Percentiles rank a stretch among this genome's conserved stretches.
Evolutionary conservation across 441 rosid species (phyloP).

Genomic region (Bruguiera hainesii): DNA sequence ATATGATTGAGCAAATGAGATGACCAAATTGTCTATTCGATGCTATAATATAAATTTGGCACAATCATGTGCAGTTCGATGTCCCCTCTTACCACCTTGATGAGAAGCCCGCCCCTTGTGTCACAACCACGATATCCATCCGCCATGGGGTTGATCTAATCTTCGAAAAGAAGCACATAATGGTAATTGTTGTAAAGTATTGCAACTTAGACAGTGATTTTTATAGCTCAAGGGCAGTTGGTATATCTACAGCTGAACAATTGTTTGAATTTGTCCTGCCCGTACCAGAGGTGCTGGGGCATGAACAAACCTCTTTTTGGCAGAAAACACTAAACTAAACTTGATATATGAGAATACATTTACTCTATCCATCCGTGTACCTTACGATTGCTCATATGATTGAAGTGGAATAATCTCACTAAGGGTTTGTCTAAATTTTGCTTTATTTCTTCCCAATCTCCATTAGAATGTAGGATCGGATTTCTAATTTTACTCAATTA

Average conservation of each 20-base stretch:
- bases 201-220: conserved; percentile 27
- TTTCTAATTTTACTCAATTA: too few relatives aligned
- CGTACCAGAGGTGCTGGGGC: conserved; percentile 19
- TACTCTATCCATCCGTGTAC: neutral
- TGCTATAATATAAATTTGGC: conserved; percentile 7
- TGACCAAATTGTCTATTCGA: neutral
- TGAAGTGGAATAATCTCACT: neutral
- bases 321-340: conserved; percentile 16
- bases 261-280: conserved; percentile 39
- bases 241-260: conserved; percentile 57
- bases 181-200: conserved; percentile 52
- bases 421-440: neutral
- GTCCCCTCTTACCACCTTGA: conserved; percentile 47
- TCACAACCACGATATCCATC: conserved; percentile 50
- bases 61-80: conserved; percentile 48
- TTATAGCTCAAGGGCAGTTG: conserved; percentile 45
- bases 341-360: neutral
- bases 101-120: conserved; percentile 73
- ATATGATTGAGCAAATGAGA: neutral
- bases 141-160: conserved; percentile 57
- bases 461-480: too few relatives aligned
- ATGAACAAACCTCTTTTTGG: conserved; percentile 17
- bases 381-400: neutral
- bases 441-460: neutral
- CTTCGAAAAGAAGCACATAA: conserved; percentile 55